Percentiles rank a stretch among this genome's conserved stretches.
phyloP scores from a whole-genome alignment of 148 eudicot genomes.

The Cornus kousa region DNA sequence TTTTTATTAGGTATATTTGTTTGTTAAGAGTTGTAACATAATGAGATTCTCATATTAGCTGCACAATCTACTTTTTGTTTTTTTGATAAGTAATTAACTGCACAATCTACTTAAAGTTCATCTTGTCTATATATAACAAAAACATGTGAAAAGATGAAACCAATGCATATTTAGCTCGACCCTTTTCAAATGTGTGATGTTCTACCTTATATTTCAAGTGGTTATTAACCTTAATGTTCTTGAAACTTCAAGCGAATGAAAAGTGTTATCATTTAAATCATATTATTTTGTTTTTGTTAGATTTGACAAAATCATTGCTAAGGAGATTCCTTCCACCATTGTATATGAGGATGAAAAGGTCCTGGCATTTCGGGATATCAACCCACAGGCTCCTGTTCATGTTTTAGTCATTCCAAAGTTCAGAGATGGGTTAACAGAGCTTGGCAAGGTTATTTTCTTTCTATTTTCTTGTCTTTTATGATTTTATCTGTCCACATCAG shows the following conservation, averaged over 20 bases:
- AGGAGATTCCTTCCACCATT: slow-evolving; percentile 63
- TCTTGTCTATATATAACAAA: neutral
- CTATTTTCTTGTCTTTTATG: neutral
- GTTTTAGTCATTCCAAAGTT: slow-evolving; percentile 64
- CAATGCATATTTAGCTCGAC: neutral
- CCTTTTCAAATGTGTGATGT: neutral
- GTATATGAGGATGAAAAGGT: slow-evolving; percentile 77
- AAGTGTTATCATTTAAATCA: neutral
- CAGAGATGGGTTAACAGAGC: slow-evolving; percentile 67
- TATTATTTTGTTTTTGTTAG: slow-evolving; percentile 25
- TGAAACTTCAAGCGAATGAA: neutral
- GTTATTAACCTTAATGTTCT: neutral
- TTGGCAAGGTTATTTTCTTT: slow-evolving; percentile 52
- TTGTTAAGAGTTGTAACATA: neutral
- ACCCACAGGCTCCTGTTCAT: slow-evolving; percentile 79
- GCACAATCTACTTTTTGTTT: neutral
- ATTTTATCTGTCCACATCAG: neutral
- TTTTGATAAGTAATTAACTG: neutral
- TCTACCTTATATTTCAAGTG: neutral
- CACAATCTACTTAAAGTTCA: neutral
- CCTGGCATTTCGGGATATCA: slow-evolving; percentile 69
- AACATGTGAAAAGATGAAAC: neutral
- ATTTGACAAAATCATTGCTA: slow-evolving; percentile 72
- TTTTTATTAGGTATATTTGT: neutral
- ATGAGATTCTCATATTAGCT: neutral